Conservation (phyloP, 495 filamentous ascomycete genomes). For the Bacidia rubella region DNA sequence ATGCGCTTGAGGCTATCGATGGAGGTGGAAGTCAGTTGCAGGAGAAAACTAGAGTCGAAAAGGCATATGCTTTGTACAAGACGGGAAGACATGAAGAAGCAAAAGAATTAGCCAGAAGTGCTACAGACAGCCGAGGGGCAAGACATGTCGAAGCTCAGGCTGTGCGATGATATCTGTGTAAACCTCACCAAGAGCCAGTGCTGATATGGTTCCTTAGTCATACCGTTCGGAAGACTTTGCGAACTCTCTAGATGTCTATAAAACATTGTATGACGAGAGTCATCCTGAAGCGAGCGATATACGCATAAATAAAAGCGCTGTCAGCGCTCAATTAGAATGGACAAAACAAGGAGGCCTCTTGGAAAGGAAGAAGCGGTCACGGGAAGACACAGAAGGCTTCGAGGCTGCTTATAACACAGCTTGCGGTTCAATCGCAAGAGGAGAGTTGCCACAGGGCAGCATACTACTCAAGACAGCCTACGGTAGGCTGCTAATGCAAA, state of each 20-base stretch:
- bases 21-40: slow-evolving; percentile 55
- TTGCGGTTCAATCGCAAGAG: slow-evolving; percentile 69
- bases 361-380: slow-evolving; percentile 40
- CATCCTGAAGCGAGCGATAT: slow-evolving; percentile 57
- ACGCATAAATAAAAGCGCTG: slow-evolving; percentile 68
- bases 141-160: slow-evolving; percentile 83
- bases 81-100: slow-evolving; percentile 62
- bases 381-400: slow-evolving; percentile 78
- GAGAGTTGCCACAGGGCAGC: slow-evolving; percentile 59
- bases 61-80: slow-evolving; percentile 88
- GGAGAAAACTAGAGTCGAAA: slow-evolving; percentile 55
- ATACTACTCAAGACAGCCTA: slow-evolving; percentile 71
- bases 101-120: slow-evolving; percentile 38
- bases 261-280: slow-evolving; percentile 37
- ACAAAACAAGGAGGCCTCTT: slow-evolving; percentile 43
- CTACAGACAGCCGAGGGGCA: slow-evolving; percentile 43
- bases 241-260: slow-evolving; percentile 56
- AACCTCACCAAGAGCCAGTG: neutral
- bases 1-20: slow-evolving; percentile 67
- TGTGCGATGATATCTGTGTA: slow-evolving; percentile 28
- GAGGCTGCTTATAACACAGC: slow-evolving; percentile 91
- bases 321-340: slow-evolving; percentile 82
- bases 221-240: slow-evolving; percentile 79
- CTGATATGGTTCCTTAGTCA: slow-evolving; percentile 29
- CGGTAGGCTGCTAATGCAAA: slow-evolving; percentile 25